These are phyloP conservation scores for Blastocladiella britannica DNA, from an alignment of 192 early-diverging fungal species.

Conservation along the genomic window DNA sequence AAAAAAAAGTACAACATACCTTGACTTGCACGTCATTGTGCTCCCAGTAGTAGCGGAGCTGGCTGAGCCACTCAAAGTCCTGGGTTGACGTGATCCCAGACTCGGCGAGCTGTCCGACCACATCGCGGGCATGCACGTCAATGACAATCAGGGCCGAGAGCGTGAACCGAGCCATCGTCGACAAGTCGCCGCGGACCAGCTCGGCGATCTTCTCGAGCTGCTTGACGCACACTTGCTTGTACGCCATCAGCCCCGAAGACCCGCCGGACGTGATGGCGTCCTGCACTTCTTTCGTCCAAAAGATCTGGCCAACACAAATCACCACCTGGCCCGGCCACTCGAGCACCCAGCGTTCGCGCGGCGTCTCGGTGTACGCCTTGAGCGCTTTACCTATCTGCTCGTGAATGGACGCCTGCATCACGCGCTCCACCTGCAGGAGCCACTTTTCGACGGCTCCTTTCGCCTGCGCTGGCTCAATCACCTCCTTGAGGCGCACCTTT, in stretches of 20 bases:
- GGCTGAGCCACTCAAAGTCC: conserved; percentile 89
- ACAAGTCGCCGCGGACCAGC: conserved; percentile 79
- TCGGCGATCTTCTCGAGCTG: conserved; percentile 54
- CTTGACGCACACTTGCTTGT: conserved; percentile 32
- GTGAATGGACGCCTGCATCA: conserved; percentile 78
- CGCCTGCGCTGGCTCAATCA: conserved; percentile 50
- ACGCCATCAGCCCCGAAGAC: conserved; percentile 1
- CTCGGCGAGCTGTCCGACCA: conserved; percentile 44
- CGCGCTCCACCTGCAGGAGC: conserved; percentile 78
- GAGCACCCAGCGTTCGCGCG: conserved; percentile 63
- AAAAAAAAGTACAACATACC: too few species aligned
- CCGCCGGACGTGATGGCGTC: conserved; percentile 16
- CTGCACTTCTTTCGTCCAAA: conserved; percentile 80
- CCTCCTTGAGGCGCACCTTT: conserved; percentile 51
- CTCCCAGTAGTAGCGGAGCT: conserved; percentile 84
- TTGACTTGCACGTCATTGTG: conserved; percentile 40
- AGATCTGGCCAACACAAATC: conserved; percentile 67
- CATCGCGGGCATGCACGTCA: conserved; percentile 92
- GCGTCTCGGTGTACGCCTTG: conserved; percentile 22
- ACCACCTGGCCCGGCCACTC: conserved; percentile 82
- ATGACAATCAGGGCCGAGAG: conserved; percentile 96
- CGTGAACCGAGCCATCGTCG: conserved; percentile 65
- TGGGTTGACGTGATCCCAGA: conserved; percentile 25
- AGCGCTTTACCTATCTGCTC: conserved; percentile 49
- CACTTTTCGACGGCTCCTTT: conserved; percentile 82